These are phyloP conservation scores for Ustilago crameri DNA, from an alignment of 1,284 basidiomycete genomes.

Conservation along the genomic window DNA sequence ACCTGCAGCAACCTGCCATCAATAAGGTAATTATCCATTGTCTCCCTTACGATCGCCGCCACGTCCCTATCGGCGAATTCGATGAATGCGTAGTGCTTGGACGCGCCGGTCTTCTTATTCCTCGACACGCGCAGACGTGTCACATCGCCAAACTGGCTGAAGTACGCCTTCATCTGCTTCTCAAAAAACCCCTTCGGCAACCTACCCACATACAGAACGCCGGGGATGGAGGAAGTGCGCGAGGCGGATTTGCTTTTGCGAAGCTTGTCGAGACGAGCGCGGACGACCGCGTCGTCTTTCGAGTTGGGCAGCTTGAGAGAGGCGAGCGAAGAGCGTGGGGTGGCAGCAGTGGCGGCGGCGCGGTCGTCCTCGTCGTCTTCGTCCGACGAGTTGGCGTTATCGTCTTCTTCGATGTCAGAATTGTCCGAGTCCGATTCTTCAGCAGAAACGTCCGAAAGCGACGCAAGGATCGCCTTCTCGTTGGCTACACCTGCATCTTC, in stretches of 20 bases:
- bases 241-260: constrained; percentile 31
- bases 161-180: constrained; percentile 89
- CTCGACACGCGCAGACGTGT: constrained; percentile 88
- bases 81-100: constrained; percentile 96
- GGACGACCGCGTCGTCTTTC: constrained; percentile 61
- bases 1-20: constrained; percentile 92
- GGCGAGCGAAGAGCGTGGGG: constrained; percentile 30
- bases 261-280: constrained; percentile 57
- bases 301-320: constrained; percentile 60
- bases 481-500: constrained; percentile 29
- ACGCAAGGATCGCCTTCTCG: constrained; percentile 37
- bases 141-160: constrained; percentile 92
- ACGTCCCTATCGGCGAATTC: constrained; percentile 91
- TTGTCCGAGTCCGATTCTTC: constrained; percentile 30
- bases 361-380: constrained; percentile 62
- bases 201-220: constrained; percentile 89
- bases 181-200: constrained; percentile 98
- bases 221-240: constrained; percentile 69
- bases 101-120: constrained; percentile 94
- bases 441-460: constrained; percentile 42
- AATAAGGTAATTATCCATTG: constrained; percentile 98
- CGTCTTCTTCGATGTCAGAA: constrained; percentile 24
- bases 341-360: constrained; percentile 7
- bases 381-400: constrained; percentile 51
- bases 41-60: constrained; percentile 94